phyloP scores from a whole-genome alignment of 2,329 filamentous ascomycete species.

The Claviceps arundinis region DNA sequence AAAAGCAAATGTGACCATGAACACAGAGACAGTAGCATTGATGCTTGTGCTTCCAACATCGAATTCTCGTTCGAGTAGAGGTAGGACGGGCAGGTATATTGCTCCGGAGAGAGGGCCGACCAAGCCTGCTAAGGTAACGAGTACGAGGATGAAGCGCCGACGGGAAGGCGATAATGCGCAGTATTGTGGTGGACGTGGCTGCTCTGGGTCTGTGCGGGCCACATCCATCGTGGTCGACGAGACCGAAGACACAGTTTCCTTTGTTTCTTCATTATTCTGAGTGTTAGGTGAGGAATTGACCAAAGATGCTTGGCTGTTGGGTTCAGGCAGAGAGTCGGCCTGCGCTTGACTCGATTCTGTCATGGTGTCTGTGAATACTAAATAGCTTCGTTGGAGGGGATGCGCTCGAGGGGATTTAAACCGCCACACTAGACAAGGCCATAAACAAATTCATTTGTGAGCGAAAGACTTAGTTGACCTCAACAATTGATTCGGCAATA shows the following conservation, averaged over 20 bases:
- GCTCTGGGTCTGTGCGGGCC: neutral
- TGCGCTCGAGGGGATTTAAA: no score
- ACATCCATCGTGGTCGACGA: neutral
- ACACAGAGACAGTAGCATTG: slow-evolving; percentile 30
- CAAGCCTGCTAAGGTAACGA: slow-evolving; percentile 27
- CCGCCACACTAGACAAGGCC: neutral
- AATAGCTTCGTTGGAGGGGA: neutral
- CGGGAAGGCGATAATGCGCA: slow-evolving; percentile 23
- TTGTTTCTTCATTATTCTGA: neutral
- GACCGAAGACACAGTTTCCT: neutral
- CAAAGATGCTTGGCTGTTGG: neutral
- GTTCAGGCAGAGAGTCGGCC: neutral
- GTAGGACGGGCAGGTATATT: slow-evolving; percentile 29
- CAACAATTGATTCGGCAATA: no score
- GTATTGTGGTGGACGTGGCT: slow-evolving; percentile 15
- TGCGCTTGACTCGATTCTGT: neutral
- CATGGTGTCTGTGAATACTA: neutral
- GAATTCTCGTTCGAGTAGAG: slow-evolving; percentile 24
- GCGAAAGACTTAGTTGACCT: no score
- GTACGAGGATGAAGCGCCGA: slow-evolving; percentile 22
- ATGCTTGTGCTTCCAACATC: slow-evolving; percentile 20
- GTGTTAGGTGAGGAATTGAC: neutral
- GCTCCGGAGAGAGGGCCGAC: slow-evolving; percentile 29
- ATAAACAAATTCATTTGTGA: no score
- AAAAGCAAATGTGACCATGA: slow-evolving; percentile 29